Evolutionary conservation across 2,329 filamentous ascomycete species (phyloP), one percentile per base, ranked within the genome.

Genomic region (Mariannaea sp.): DNA sequence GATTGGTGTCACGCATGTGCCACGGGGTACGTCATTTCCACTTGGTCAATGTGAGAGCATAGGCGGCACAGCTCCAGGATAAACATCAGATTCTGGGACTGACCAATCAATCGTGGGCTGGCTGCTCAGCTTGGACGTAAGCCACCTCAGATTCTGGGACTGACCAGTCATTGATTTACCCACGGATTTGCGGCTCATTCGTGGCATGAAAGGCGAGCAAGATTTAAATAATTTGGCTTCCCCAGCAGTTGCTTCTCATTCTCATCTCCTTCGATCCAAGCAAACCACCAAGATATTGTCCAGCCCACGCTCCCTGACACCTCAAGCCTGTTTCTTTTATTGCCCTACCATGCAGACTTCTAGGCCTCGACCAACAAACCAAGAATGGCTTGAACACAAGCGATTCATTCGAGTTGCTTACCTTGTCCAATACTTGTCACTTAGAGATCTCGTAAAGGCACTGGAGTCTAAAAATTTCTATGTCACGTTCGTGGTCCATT

Each of bases 371-470:
- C 35, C 26, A 5, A 36, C 42, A 4, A 16, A 46, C 1, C 26
- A 40, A 10, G 41, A 27, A 26, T 52, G 42, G 49, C 35, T 41
- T n/a, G 27, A n/a, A 29, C 20, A 52, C 14, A 52, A 52, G 26
- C 14, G 26, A 10, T 10, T 9, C 1, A 52, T 52, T 9, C 27
- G 20, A 5, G 41, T 35, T 20, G 26, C 46, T 7, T 45, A 46
- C 14, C 5, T 52, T 2, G 6, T 27, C 3, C 35, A 52, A 1
- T 32, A 46, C 3, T 13, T 46, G 42, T 16, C 49, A 2, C 33
- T 46, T 12, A 36, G 29, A 14, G 7, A 41, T 7, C 9, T 52
- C 3, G 19, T 46, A 7, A 13, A 35, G 14, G 27, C 41, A 8
- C 7, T 46, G 8, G 42, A 7, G 5, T 3, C 14, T 35, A 1